These are phyloP conservation scores for Metschnikowia proteae DNA, from an alignment of 805 yeast species.

Conservation along the genomic window DNA sequence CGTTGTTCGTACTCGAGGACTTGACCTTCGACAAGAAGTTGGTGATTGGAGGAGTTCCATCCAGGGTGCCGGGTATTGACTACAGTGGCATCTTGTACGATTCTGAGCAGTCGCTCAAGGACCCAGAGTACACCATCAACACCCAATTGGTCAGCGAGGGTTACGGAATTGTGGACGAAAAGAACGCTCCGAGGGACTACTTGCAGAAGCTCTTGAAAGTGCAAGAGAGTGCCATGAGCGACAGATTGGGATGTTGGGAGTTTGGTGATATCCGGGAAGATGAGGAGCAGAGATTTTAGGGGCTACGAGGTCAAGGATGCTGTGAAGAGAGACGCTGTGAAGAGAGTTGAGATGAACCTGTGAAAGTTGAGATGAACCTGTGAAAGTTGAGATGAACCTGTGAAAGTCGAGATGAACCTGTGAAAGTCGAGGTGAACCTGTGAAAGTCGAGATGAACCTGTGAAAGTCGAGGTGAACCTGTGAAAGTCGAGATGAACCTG, in stretches of 20 bases:
- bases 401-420: too few species aligned
- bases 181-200: constrained; percentile 27
- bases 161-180: constrained; percentile 51
- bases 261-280: constrained; percentile 68
- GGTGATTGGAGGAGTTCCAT: constrained; percentile 50
- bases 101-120: constrained; percentile 48
- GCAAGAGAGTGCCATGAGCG: constrained; percentile 48
- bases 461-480: too few species aligned
- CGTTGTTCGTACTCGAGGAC: constrained; percentile 52
- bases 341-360: too few species aligned
- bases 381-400: too few species aligned
- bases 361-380: too few species aligned
- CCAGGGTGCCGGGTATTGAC: constrained; percentile 40
- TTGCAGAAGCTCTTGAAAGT: constrained; percentile 33
- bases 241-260: constrained; percentile 67
- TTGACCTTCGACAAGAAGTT: constrained; percentile 48
- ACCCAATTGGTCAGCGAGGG: constrained; percentile 56
- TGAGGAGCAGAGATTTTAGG: constrained; percentile 28
- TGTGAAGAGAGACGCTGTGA: background rate
- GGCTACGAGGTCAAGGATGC: background rate
- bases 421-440: too few species aligned
- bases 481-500: too few species aligned
- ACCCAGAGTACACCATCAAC: constrained; percentile 58
- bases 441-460: too few species aligned
- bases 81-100: constrained; percentile 54